Evolutionary conservation across 2,329 filamentous ascomycete genomes (phyloP), one percentile per base, ranked within the genome.

Genomic region (Gnomoniopsis smithogilvyi): DNA sequence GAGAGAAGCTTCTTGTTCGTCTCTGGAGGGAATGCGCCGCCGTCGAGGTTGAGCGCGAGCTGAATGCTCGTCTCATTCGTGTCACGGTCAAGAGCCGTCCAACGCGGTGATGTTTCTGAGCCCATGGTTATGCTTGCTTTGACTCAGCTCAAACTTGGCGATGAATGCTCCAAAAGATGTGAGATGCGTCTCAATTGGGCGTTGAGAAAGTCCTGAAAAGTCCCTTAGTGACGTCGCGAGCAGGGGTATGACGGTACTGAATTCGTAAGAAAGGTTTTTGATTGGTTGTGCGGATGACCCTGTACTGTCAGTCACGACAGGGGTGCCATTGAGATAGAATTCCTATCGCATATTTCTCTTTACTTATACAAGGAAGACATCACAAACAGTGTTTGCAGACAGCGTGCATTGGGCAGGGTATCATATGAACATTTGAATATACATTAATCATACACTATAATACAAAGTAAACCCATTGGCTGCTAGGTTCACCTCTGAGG

Each of bases 11-110:
- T 79, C 55, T 79, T 69, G 69, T 89, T 83, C 57, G 84, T 84
- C 43, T 88, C 81, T 15, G 84, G 79, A 26, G 89, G 86, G 72
- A 91, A 89, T 46, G 80, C 81, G 69, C 94, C 95, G 72, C 95
- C 95, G 76, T 99, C 95, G 62, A 99, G 84, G 77, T 95, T 96
- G 67, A 99, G 82, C 43, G 91, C 91, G 64, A 98, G 82, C 72
- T 95, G 88, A 74, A 99, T 96, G 73, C 96, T 96, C 72, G 95
- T 99, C 80, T 99, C 95, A 79, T 98, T 98, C 70, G 95, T 99
- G 76, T 94, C 89, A 73, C 95, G 92, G 64, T 89, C 87, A 67
- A 98, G 79, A 56, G 88, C 85, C 53, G 91, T 87, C 74, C 88
- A 91, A 71, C 94, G 90, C 47, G 75, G 70, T 11, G 66, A n/a